Evolutionary conservation across 345 rosid species (phyloP).

Genomic region (Isatis tinctoria): DNA sequence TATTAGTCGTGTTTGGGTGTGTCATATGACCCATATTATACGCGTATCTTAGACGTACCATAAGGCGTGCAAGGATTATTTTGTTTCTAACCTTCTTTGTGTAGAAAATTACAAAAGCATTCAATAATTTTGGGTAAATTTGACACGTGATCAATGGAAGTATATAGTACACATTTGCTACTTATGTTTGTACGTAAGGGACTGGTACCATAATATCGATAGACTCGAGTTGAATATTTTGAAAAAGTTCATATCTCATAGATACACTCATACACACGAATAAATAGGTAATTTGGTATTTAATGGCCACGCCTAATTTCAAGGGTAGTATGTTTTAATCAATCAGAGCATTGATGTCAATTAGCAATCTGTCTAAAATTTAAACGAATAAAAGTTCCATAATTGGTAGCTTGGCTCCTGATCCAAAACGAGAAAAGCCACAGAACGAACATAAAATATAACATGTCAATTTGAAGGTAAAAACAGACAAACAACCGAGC

Average conservation of each 20-base stretch:
- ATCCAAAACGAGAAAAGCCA: no score
- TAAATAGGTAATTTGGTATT: no score
- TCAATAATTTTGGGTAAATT: constrained; percentile 6
- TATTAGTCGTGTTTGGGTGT: constrained; percentile 8
- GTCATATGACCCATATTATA: not conserved
- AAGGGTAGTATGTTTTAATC: no score
- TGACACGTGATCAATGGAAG: constrained; percentile 23
- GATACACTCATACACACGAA: no score
- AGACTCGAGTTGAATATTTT: not conserved
- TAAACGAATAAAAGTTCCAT: no score
- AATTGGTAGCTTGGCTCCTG: no score
- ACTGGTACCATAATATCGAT: not conserved
- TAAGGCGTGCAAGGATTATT: constrained; percentile 3
- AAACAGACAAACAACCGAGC: not conserved
- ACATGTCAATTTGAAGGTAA: not conserved
- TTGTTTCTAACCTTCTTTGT: constrained; percentile 2
- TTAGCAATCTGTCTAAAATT: no score
- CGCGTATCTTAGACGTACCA: not conserved
- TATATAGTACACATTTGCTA: constrained; percentile 16
- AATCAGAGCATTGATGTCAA: no score
- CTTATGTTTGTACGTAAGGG: constrained; percentile 3
- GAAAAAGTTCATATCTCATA: not conserved
- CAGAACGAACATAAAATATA: not conserved
- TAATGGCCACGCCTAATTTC: no score
- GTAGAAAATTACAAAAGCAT: constrained; percentile 16